Percentiles rank a stretch among this genome's conserved stretches.
Conservation (phyloP, 108 stramenopile species). For the Fistulifera pelliculosa region DNA sequence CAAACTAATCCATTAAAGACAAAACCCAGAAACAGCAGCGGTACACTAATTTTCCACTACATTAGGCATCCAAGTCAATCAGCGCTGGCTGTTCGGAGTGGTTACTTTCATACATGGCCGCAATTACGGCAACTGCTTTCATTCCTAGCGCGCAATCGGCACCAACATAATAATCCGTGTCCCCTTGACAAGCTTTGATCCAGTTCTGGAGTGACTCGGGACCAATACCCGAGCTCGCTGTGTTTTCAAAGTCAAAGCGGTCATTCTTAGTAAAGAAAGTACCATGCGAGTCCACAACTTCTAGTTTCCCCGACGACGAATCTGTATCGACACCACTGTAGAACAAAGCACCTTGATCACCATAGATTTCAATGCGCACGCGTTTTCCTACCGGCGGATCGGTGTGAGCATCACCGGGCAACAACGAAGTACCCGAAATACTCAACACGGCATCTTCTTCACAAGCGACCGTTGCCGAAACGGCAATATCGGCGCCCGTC, state of each 20-base stretch:
- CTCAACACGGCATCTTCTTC: slow-evolving; percentile 31
- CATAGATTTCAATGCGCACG: slow-evolving; percentile 50
- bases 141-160: neutral
- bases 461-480: slow-evolving; percentile 51
- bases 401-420: slow-evolving; percentile 55
- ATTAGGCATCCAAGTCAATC: too few species aligned
- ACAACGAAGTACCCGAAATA: slow-evolving; percentile 46
- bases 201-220: slow-evolving; percentile 54
- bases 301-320: slow-evolving; percentile 39
- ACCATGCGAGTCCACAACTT: slow-evolving; percentile 20
- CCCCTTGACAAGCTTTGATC: slow-evolving; percentile 30
- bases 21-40: too few species aligned
- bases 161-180: neutral
- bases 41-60: too few species aligned
- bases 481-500: slow-evolving; percentile 60
- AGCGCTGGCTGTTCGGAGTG: neutral
- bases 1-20: too few species aligned
- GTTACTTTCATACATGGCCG: slow-evolving; percentile 1
- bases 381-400: slow-evolving; percentile 54
- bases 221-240: slow-evolving; percentile 40
- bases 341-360: slow-evolving; percentile 32
- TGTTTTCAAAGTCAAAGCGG: slow-evolving; percentile 52
- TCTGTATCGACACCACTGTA: slow-evolving; percentile 40
- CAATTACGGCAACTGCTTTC: neutral
- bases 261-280: too few species aligned